Evolutionary conservation across 257 asterid species (phyloP), one percentile per base, ranked within the genome.

Genomic region (Osmanthus fragrans): DNA sequence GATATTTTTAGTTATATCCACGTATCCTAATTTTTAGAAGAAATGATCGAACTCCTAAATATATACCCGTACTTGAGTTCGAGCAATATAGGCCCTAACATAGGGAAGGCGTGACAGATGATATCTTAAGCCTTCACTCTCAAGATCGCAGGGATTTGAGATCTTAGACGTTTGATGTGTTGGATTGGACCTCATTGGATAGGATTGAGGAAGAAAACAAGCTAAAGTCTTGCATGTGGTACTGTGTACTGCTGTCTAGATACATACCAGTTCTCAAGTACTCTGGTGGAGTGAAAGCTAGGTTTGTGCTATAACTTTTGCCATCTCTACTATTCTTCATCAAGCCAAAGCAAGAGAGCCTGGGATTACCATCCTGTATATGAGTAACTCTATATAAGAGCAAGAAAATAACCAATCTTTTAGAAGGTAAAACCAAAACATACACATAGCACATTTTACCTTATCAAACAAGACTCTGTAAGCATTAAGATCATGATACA

Each of bases 251-350:
- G 34, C 15, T 63, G 34, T 9, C 33, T 27, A 25, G 34, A 25
- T 19, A 30, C 25, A 12, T 76, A 87, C 90, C 90, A 76, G 90
- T 87, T 47, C 85, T 82, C 80, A 87, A 72, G 78, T 87, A 87
- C 74, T 87, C 90, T 0, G 90, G 90, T 16, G 90, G 90, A 56
- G 90, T 87, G 79, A 87, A 87, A 36, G 90, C 90, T 66, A 87
- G 80, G 76, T 87, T 87, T 56, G 90, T 87, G 54, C 90, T 87
- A 49, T 87, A 87, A 70, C 90, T 87, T 76, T 87, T 87, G 19
- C 88, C 90, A 64, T 87, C 90, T 79, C 90, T 82, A 58, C 90
- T 87, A 66, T 87, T 87, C 83, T 87, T 87, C 90, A 87, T 87
- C 67, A 87, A 40, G 68, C 90, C 90, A 56, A 87, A 87, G 88